Percentiles rank a stretch among this genome's conserved stretches.
Conservation (phyloP, 352 stramenopile species). For the Phytophthora nicotianae region DNA sequence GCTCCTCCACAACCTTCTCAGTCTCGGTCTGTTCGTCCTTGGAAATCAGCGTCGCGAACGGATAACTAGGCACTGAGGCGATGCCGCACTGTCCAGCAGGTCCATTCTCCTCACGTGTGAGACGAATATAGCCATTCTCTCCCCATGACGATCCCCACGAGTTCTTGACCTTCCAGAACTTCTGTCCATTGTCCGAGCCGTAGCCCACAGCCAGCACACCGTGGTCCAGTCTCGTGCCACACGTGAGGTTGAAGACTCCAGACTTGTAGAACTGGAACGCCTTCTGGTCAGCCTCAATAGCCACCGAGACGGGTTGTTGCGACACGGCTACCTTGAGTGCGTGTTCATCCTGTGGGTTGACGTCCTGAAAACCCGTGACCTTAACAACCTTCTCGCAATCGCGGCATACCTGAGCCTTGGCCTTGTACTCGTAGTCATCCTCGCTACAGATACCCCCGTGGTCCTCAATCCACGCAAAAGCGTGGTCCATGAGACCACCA, state of each 20-base stretch:
- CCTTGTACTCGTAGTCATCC: slow-evolving; percentile 95
- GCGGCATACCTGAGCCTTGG: slow-evolving; percentile 69
- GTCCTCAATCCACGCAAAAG: slow-evolving; percentile 95
- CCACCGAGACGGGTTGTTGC: slow-evolving; percentile 85
- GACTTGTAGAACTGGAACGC: slow-evolving; percentile 83
- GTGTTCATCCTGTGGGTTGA: slow-evolving; percentile 76
- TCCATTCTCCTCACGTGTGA: slow-evolving; percentile 86
- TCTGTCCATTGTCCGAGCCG: slow-evolving; percentile 77
- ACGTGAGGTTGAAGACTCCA: slow-evolving; percentile 70
- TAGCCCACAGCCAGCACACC: slow-evolving; percentile 95
- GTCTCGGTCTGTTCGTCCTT: slow-evolving; percentile 17
- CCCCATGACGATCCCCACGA: slow-evolving; percentile 91
- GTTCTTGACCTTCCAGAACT: slow-evolving; percentile 97
- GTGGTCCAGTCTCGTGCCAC: slow-evolving; percentile 90
- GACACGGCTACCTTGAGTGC: slow-evolving; percentile 87
- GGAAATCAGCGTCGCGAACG: slow-evolving; percentile 44
- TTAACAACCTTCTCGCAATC: slow-evolving; percentile 86
- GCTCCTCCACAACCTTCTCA: slow-evolving; percentile 12
- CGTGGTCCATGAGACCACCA: slow-evolving; percentile 98
- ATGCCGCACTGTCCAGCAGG: slow-evolving; percentile 95
- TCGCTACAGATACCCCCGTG: slow-evolving; percentile 93
- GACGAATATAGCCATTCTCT: slow-evolving; percentile 89
- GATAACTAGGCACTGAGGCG: slow-evolving; percentile 85
- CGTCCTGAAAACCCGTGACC: slow-evolving; percentile 82
- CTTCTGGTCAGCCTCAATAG: slow-evolving; percentile 85